Base-by-base conservation (phyloP, 352 stramenopile genomes). In the Pythium periplocum region DNA sequence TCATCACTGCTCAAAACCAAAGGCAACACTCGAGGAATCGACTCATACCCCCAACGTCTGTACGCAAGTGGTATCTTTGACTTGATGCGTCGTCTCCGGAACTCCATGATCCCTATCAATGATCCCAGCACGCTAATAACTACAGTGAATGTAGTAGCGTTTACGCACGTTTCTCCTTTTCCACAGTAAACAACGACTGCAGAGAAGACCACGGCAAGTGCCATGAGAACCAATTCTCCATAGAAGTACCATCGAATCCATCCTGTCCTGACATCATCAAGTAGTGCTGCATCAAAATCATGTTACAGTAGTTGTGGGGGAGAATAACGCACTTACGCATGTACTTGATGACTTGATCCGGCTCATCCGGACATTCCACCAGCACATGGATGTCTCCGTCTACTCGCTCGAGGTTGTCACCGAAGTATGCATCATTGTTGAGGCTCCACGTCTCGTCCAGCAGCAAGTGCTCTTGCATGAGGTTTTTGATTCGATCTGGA, bases 261-360 rank as follows among this genome's bases (percentile, higher is more conserved):
- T 57, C 58, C 58, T 65, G 52, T 58, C 37, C 58, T 61, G 52
- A 57, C 57, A 64, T 64, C 2, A 59, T 64, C 46, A 59, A 59
- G 51, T 33, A 64, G n/a, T 64, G 57, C 57, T 60, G 51, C 46
- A 49, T 59, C 31, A 59, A 55, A 56, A 56, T 64, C 33, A 42
- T 58, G 52, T 47, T 51, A n/a, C n/a, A n/a, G n/a, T n/a, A 51
- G 52, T 56, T 52, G 26, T 64, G 32, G 34, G 32, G 46, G 5
- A 64, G 47, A 64, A 55, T 53, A 59, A 59, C 45, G 51, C 57
- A 64, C 57, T 64, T 64, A n/a, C n/a, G n/a, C n/a, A n/a, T n/a
- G n/a, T n/a, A n/a, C n/a, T n/a, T n/a, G n/a, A n/a, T n/a, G n/a
- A n/a, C n/a, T n/a, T n/a, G n/a, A n/a, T n/a, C n/a, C n/a, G n/a